These are phyloP conservation scores for Brassica nigra DNA, from an alignment of 345 rosid species.

Conservation along the genomic window DNA sequence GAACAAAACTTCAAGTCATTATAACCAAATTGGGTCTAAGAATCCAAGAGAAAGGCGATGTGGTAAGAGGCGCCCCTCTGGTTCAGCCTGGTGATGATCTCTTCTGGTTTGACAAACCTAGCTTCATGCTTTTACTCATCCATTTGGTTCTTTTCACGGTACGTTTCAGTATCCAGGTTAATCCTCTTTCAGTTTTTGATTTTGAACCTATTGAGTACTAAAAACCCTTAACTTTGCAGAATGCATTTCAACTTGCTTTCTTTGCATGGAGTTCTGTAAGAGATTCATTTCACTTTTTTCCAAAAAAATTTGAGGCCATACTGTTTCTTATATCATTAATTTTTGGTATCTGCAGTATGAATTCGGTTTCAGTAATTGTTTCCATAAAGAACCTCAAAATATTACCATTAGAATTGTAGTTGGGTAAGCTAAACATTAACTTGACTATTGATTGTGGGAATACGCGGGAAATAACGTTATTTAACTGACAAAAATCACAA, in stretches of 20 bases:
- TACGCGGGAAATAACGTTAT: no score
- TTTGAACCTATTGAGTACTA: not conserved
- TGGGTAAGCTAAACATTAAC: constrained; percentile 57
- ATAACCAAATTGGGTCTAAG: constrained; percentile 80
- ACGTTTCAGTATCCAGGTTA: not conserved
- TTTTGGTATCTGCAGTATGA: constrained; percentile 57
- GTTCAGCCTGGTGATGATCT: constrained; percentile 92
- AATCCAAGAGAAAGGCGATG: constrained; percentile 82
- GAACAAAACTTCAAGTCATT: constrained; percentile 82
- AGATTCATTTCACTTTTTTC: not conserved
- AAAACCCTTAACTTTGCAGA: constrained; percentile 48
- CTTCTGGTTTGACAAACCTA: constrained; percentile 88
- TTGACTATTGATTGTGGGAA: no score
- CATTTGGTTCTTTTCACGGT: constrained; percentile 89
- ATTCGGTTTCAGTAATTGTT: constrained; percentile 56
- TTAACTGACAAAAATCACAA: no score
- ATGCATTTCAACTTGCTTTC: constrained; percentile 86
- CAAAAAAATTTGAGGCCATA: not conserved
- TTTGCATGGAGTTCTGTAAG: constrained; percentile 91
- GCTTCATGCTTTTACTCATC: constrained; percentile 73
- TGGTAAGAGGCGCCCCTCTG: constrained; percentile 84
- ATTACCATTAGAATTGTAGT: constrained; percentile 60
- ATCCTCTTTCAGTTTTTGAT: not conserved
- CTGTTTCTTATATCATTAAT: constrained; percentile 6
- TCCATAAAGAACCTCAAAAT: constrained; percentile 47